Base-by-base conservation (phyloP, 495 filamentous ascomycete genomes). In the Neurospora cerealis region DNA sequence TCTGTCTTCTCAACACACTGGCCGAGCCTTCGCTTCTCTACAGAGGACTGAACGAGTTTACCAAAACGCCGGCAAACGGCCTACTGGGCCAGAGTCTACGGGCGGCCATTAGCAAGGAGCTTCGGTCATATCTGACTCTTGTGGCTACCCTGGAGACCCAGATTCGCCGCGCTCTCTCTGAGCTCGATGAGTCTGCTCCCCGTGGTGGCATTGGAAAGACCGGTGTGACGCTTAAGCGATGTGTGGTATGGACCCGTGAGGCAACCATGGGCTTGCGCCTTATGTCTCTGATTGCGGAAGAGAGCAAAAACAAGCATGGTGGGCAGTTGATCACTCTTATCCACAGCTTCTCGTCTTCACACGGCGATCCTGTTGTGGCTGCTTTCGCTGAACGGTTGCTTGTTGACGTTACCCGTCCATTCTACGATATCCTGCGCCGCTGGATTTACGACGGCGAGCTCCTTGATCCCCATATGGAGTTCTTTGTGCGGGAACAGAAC, bases 361-460 rank as follows among this genome's bases (percentile, higher is more conserved):
- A 99, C 76, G 96, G 96, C 13, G 96, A 99, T 74, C 94, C 96
- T 4, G 94, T 98, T 75, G 95, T 99, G 34, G 91, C 92, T 75
- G 91, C 91, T 5, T 98, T 98, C 83, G 96, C 96, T 4, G 96
- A 99, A 80, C 93, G 96, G 32, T 87, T 99, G 69, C 86, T 99
- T 19, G 86, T 87, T n/a, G 92, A 93, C 78, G 89, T 98, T 40
- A 99, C 96, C n/a, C 87, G 92, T 46, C 96, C 96, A 3, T 99
- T 98, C 79, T 99, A 99, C 80, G 92, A 95, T 75, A 98, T 98
- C 88, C 87, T 98, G 72, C 90, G 95, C 70, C 90, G 92, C 74
- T 99, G 96, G 96, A 97, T 98, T 70, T 99, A 98, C 80, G 95
- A 98, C 79, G 96, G 96, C 71, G 96, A 99, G 83, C 88, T 99